Conservation (phyloP, 805 yeast species). For the Barnettozyma californica region DNA sequence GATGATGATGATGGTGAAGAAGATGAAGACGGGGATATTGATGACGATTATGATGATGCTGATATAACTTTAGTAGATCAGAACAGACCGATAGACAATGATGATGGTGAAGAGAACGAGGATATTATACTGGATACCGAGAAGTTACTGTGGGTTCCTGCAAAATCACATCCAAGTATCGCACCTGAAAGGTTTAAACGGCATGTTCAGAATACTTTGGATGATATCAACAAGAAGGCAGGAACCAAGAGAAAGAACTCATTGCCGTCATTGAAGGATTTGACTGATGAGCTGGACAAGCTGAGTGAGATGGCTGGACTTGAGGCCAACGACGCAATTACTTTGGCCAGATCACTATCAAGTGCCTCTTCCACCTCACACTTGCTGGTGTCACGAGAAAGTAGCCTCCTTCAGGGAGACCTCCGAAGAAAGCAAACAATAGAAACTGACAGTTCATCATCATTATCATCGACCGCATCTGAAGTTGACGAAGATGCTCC, state of each 20-base stretch:
- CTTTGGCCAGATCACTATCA: conserved; percentile 75
- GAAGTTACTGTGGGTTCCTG: conserved; percentile 89
- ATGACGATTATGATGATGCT: conserved; percentile 6
- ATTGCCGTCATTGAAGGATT: conserved; percentile 63
- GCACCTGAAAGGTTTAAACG: conserved; percentile 81
- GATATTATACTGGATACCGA: conserved; percentile 32
- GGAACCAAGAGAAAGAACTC: conserved; percentile 11
- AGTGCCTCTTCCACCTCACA: conserved; percentile 55
- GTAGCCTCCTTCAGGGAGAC: conserved; percentile 2
- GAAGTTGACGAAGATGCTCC: conserved; percentile 25
- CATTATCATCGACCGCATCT: neutral
- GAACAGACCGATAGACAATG: neutral
- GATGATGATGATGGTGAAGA: neutral
- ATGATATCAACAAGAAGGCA: conserved; percentile 21
- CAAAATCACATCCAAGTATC: conserved; percentile 87
- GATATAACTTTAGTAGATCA: conserved; percentile 12
- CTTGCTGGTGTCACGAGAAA: conserved; percentile 10
- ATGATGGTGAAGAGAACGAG: conserved; percentile 6
- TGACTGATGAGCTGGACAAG: conserved; percentile 70
- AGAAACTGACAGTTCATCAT: neutral
- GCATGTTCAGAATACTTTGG: conserved; percentile 47
- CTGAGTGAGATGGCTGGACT: conserved; percentile 74
- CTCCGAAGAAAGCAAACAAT: conserved; percentile 2
- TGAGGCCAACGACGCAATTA: conserved; percentile 74
- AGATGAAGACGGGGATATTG: conserved; percentile 3